These are phyloP conservation scores for Sporormia fimetaria DNA, from an alignment of 495 filamentous ascomycete genomes.

Conservation along the genomic window DNA sequence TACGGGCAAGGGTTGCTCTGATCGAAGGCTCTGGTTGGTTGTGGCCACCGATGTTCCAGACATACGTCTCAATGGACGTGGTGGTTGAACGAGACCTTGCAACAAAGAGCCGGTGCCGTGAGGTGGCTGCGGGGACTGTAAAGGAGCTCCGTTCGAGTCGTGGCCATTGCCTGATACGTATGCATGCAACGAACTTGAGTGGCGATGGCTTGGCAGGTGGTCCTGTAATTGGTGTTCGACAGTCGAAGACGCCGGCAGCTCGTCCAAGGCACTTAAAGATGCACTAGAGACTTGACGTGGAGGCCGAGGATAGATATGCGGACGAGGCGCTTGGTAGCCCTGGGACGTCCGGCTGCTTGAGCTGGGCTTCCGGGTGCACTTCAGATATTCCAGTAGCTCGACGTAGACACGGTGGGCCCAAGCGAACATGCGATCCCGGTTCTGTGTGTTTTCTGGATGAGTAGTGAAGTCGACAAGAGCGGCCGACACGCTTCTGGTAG, in stretches of 20 bases:
- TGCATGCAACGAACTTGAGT: too few species aligned
- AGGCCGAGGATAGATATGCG: conserved; percentile 52
- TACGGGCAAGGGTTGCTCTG: conserved; percentile 26
- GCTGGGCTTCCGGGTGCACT: conserved; percentile 46
- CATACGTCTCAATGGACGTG: conserved; percentile 22
- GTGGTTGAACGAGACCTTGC: conserved; percentile 8
- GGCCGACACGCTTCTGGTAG: too few species aligned
- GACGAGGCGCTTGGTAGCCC: conserved; percentile 34
- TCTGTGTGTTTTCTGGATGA: conserved; percentile 43
- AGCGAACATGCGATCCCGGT: conserved; percentile 68
- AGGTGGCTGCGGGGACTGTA: too few species aligned
- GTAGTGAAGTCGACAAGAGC: conserved; percentile 28
- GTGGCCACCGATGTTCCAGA: conserved; percentile 22
- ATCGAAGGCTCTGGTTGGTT: conserved; percentile 11
- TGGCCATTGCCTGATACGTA: too few species aligned
- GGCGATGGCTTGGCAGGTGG: too few species aligned
- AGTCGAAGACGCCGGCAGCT: too few species aligned
- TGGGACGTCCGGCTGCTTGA: conserved; percentile 33
- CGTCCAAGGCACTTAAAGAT: too few species aligned
- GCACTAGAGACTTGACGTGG: conserved; percentile 38
- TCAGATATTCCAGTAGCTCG: conserved; percentile 66
- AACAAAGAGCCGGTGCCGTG: too few species aligned
- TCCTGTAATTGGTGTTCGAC: too few species aligned
- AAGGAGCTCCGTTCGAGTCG: too few species aligned
- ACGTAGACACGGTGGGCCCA: conserved; percentile 85